Evolutionary conservation across 495 filamentous ascomycete genomes (phyloP).

Genomic region (Lophiostoma macrostomum): DNA sequence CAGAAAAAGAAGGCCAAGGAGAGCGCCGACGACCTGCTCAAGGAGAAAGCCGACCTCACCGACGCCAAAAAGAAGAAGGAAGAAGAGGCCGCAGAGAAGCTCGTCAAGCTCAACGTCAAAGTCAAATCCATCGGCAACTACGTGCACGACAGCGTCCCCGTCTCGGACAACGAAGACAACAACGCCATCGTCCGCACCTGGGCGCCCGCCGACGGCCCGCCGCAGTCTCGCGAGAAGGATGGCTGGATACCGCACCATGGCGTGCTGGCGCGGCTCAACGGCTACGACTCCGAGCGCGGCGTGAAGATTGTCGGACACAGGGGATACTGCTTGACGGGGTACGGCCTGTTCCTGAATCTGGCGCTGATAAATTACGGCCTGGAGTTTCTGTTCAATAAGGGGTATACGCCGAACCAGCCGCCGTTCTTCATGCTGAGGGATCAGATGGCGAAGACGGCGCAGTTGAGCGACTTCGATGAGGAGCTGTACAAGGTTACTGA

Average conservation of each 20-base stretch:
- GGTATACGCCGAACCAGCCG: slow-evolving; percentile 78
- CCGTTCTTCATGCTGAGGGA: slow-evolving; percentile 96
- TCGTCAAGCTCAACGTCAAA: slow-evolving; percentile 67
- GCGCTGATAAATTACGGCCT: slow-evolving; percentile 92
- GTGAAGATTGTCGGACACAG: slow-evolving; percentile 75
- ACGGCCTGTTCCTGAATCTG: slow-evolving; percentile 81
- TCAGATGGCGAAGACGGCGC: slow-evolving; percentile 98
- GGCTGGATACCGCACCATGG: slow-evolving; percentile 88
- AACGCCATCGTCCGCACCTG: slow-evolving; percentile 74
- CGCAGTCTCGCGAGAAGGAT: slow-evolving; percentile 60
- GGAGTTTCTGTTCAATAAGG: slow-evolving; percentile 72
- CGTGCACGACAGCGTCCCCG: slow-evolving; percentile 88
- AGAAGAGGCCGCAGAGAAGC: slow-evolving; percentile 69
- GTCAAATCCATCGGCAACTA: slow-evolving; percentile 86
- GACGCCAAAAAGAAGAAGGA: slow-evolving; percentile 76
- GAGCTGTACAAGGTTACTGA: slow-evolving; percentile 95
- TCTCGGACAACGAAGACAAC: slow-evolving; percentile 89
- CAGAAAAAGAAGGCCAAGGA: slow-evolving; percentile 94
- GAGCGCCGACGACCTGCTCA: slow-evolving; percentile 69
- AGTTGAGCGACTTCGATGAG: slow-evolving; percentile 96
- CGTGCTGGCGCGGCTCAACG: slow-evolving; percentile 80
- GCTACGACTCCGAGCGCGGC: slow-evolving; percentile 75
- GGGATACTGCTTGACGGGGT: slow-evolving; percentile 85
- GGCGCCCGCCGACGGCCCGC: slow-evolving; percentile 65
- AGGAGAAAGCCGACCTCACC: slow-evolving; percentile 71